Percentiles rank a stretch among this genome's conserved stretches.
Conservation (phyloP, 257 asterid species). For the Solanum habrochaites region DNA sequence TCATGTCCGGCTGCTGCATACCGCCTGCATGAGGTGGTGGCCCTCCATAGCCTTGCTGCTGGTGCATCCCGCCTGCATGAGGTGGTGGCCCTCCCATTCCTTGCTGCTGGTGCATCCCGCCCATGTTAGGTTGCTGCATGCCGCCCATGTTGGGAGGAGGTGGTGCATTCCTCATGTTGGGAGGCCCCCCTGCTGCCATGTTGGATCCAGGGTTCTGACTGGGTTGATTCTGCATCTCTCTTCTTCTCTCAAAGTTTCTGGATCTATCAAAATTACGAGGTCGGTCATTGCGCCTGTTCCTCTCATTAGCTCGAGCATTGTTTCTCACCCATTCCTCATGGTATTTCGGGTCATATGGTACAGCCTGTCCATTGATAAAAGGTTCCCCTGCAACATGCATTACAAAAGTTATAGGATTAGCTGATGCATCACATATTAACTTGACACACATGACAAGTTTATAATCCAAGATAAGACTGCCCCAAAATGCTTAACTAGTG, state of each 20-base stretch:
- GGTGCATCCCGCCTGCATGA: background rate
- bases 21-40: slow-evolving; percentile 1
- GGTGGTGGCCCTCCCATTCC: background rate
- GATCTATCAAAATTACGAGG: slow-evolving; percentile 63
- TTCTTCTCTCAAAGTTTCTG: slow-evolving; percentile 48
- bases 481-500: background rate
- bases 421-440: background rate
- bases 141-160: slow-evolving; percentile 3
- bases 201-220: background rate
- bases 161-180: slow-evolving; percentile 10
- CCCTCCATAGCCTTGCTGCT: background rate
- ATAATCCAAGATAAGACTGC: background rate
- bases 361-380: slow-evolving; percentile 89
- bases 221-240: slow-evolving; percentile 11
- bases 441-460: background rate
- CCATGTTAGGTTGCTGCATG: slow-evolving; percentile 4
- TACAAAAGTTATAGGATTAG: background rate
- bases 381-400: slow-evolving; percentile 69
- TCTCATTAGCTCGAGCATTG: slow-evolving; percentile 46
- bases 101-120: background rate
- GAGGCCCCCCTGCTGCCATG: slow-evolving; percentile 9
- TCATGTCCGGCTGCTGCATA: background rate
- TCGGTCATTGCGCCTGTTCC: slow-evolving; percentile 66
- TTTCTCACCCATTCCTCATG: slow-evolving; percentile 97
- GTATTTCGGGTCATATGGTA: slow-evolving; percentile 85